Percentiles rank a stretch among this genome's conserved stretches.
phyloP scores from a whole-genome alignment of 164 flowering plant species.

The Houttuynia cordata region DNA sequence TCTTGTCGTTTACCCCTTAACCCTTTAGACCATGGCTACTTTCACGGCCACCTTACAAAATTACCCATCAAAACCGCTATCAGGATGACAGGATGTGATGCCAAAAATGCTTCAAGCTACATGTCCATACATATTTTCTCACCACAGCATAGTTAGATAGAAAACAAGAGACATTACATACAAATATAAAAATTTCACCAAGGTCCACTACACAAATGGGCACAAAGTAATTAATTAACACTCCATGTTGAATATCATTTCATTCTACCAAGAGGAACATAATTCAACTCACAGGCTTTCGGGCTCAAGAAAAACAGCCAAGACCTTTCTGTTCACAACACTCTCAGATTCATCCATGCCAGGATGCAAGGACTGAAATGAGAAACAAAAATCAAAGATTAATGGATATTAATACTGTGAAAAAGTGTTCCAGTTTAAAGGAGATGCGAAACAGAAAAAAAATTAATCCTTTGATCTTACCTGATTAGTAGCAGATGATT shows the following conservation, averaged over 20 bases:
- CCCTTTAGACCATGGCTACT: no score
- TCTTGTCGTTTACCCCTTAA: no score
- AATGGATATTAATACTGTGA: neutral
- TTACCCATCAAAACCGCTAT: no score
- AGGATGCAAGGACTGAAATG: slow-evolving; percentile 29
- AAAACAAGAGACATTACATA: no score
- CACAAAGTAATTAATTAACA: neutral
- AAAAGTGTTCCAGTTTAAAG: no score
- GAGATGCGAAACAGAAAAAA: neutral
- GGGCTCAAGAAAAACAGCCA: slow-evolving; percentile 48
- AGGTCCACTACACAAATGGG: neutral
- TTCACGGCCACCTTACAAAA: no score
- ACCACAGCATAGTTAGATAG: no score
- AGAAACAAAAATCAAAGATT: neutral
- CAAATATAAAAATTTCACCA: neutral
- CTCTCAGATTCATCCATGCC: slow-evolving; percentile 24
- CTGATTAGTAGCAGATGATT: slow-evolving; percentile 34
- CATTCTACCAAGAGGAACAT: no score
- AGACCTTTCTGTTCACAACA: slow-evolving; percentile 37
- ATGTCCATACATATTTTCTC: no score
- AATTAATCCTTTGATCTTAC: slow-evolving; percentile 14
- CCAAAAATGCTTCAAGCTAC: no score
- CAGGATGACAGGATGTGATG: no score
- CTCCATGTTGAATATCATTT: neutral
- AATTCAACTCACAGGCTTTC: slow-evolving; percentile 36